These are phyloP conservation scores for Botryotinia globosa DNA, from an alignment of 2,329 filamentous ascomycete species.

Conservation along the genomic window DNA sequence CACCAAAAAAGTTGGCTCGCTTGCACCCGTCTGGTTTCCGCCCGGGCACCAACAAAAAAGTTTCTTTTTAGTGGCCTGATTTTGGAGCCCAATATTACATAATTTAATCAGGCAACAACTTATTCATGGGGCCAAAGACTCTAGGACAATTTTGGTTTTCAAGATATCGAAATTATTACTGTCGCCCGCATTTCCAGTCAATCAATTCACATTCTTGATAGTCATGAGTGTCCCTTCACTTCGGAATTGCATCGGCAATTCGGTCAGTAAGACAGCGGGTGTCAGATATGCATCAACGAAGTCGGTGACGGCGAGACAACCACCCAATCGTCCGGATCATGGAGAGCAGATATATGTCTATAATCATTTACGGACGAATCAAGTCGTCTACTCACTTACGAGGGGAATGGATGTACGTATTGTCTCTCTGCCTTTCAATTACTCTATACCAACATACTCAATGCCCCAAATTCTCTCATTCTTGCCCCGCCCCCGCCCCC, in stretches of 20 bases:
- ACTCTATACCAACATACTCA: not conserved
- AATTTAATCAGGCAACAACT: not conserved
- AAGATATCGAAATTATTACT: conserved; percentile 17
- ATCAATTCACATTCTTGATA: conserved; percentile 20
- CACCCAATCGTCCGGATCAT: conserved; percentile 30
- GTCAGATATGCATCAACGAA: conserved; percentile 24
- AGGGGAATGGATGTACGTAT: conserved; percentile 38
- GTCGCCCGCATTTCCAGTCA: not conserved
- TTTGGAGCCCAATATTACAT: not conserved
- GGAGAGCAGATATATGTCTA: conserved; percentile 42
- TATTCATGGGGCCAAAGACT: not conserved
- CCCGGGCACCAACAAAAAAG: not conserved
- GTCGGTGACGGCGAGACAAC: conserved; percentile 7
- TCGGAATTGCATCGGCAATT: conserved; percentile 16
- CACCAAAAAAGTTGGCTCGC: conserved; percentile 8
- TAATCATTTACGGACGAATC: conserved; percentile 42
- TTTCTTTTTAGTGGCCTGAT: not conserved
- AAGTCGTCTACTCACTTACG: conserved; percentile 43
- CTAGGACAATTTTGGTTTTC: conserved; percentile 21
- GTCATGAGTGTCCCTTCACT: conserved; percentile 26
- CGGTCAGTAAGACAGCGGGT: conserved; percentile 5
- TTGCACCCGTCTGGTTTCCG: not conserved
- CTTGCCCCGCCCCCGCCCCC: not conserved
- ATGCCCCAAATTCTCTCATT: not conserved
- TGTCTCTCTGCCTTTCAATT: not conserved